Evolutionary conservation across 2,329 filamentous ascomycete genomes (phyloP), one percentile per base, ranked within the genome.

Genomic region (Ophiostoma sp.): DNA sequence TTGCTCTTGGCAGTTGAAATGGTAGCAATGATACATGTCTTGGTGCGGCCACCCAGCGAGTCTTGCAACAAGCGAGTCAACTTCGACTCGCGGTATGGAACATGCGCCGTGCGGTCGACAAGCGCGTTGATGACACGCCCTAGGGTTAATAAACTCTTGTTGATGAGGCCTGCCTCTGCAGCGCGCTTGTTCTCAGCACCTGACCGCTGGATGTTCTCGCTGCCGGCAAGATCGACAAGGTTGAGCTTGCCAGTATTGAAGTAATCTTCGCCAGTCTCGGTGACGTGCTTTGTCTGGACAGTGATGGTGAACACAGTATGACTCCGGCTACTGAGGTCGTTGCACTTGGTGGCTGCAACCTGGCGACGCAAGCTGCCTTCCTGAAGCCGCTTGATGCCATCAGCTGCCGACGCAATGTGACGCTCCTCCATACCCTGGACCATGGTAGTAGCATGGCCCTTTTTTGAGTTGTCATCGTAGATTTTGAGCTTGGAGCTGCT

Each of bases 281-380:
- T 87, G 0, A 87, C 87, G 71, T 90, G 89, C 78, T 96, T 97
- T 75, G 93, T 89, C 75, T 93, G 92, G 0, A 93, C 91, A 0
- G 94, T 97, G 70, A 99, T 91, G 7, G 95, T 98, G 76, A 99
- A 99, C 36, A 99, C 90, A 0, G 95, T 99, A 76, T 99, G 96
- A 81, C 93, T 97, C 77, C 95, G 88, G 74, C 93, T 97, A 79
- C 93, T 97, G 68, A 98, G 86, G 74, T 99, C 95, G 77, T 99
- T 99, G 85, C 95, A 99, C 79, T 98, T 98, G n/a, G 95, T 99
- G 4, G 96, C 93, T 5, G 95, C 96, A n/a, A 99, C 95, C 78
- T 99, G 95, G 65, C 95, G 90, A 78, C 93, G 96, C 79, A 95
- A 84, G 77, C 93, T 97, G 71, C 95, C 96, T 72, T 89, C 85